These are phyloP conservation scores for Wickerhamomyces bisporus DNA, from an alignment of 805 yeast genomes.

Conservation along the genomic window DNA sequence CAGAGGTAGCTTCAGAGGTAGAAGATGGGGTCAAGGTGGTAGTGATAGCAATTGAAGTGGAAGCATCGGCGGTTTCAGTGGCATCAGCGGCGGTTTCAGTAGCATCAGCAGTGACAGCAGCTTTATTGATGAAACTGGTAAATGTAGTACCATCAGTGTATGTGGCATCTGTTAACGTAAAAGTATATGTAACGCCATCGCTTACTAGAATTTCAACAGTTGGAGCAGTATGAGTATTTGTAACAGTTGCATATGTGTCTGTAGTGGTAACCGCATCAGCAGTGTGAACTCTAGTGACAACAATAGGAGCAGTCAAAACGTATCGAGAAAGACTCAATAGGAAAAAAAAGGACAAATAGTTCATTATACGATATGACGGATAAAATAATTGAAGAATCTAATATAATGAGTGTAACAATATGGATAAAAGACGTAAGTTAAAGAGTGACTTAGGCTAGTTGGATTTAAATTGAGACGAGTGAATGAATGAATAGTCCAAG, in stretches of 20 bases:
- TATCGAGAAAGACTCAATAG: constrained; percentile 21
- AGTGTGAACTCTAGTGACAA: constrained; percentile 51
- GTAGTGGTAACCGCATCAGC: constrained; percentile 48
- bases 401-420: background rate
- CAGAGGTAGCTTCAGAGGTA: constrained; percentile 8
- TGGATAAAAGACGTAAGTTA: no score
- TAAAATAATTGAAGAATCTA: background rate
- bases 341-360: constrained; percentile 8
- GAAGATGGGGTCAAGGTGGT: constrained; percentile 18
- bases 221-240: constrained; percentile 35
- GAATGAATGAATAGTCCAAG: no score
- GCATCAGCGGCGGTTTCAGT: constrained; percentile 17
- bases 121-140: constrained; percentile 21
- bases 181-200: constrained; percentile 32
- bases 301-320: constrained; percentile 29
- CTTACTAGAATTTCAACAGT: constrained; percentile 34
- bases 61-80: constrained; percentile 6
- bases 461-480: background rate
- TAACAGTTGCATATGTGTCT: constrained; percentile 35
- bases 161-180: constrained; percentile 33
- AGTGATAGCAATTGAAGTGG: constrained; percentile 10
- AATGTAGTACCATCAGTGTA: constrained; percentile 32
- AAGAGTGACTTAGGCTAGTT: no score
- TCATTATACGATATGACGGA: constrained; percentile 10
- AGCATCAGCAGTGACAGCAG: constrained; percentile 4